phyloP scores from a whole-genome alignment of 352 stramenopile genomes.

The Phytopythium ostracodes region DNA sequence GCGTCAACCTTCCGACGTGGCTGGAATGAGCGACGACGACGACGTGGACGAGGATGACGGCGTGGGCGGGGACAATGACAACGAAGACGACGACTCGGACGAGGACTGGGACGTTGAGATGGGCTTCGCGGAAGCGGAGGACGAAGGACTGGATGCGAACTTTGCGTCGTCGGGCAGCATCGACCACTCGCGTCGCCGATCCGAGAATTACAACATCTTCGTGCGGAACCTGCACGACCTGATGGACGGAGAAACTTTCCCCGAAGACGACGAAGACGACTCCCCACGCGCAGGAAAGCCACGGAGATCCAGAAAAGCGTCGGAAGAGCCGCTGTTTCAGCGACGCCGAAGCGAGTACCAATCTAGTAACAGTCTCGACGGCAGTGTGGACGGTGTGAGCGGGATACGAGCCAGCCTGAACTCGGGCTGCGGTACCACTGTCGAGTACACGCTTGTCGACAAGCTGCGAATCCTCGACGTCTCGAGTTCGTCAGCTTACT shows the following conservation, averaged over 20 bases:
- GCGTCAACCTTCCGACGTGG: not conserved
- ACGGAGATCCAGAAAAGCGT: slow-evolving; percentile 17
- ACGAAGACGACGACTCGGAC: slow-evolving; percentile 29
- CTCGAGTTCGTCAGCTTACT: slow-evolving; percentile 66
- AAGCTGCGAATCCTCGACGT: slow-evolving; percentile 70
- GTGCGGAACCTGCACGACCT: slow-evolving; percentile 73
- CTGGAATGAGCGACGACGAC: slow-evolving; percentile 4
- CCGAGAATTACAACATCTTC: slow-evolving; percentile 85
- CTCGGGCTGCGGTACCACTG: slow-evolving; percentile 35
- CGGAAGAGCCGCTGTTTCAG: slow-evolving; percentile 69
- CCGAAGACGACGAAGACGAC: slow-evolving; percentile 41
- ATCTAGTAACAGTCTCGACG: slow-evolving; percentile 32
- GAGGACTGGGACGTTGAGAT: slow-evolving; percentile 83
- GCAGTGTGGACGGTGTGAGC: slow-evolving; percentile 38
- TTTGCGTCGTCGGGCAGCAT: slow-evolving; percentile 34
- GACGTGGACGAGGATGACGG: slow-evolving; percentile 4
- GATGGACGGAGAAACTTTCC: slow-evolving; percentile 65
- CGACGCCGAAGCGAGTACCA: slow-evolving; percentile 33
- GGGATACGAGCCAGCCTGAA: slow-evolving; percentile 50
- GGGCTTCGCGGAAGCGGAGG: slow-evolving; percentile 44
- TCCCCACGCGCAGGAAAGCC: slow-evolving; percentile 7
- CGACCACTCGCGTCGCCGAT: slow-evolving; percentile 49
- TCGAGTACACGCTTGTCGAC: slow-evolving; percentile 65
- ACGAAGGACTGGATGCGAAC: slow-evolving; percentile 9
- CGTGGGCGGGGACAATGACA: slow-evolving; percentile 5